Percentiles rank a stretch among this genome's conserved stretches.
Conservation (phyloP, 805 yeast species). For the Clavispora vitiphila region DNA sequence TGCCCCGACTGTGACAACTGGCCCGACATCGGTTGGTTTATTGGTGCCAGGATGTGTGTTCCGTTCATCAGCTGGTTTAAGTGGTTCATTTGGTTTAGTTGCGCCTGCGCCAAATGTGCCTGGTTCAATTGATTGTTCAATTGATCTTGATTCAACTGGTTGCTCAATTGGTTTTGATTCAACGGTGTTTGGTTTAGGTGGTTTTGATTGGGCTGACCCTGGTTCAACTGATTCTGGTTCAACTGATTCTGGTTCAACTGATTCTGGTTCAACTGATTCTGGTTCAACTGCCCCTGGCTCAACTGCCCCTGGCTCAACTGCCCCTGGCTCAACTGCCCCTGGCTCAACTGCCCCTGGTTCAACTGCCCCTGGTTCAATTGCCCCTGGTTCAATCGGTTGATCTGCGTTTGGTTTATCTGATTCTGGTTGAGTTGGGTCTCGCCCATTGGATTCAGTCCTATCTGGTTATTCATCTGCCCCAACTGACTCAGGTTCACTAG, state of each 20-base stretch:
- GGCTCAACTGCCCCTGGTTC: neutral
- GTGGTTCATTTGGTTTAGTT: neutral
- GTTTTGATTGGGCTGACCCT: neutral
- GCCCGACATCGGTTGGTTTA: neutral
- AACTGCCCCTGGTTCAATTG: neutral
- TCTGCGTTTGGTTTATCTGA: neutral
- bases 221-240: neutral
- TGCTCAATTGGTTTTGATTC: neutral
- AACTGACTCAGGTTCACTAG: neutral
- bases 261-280: neutral
- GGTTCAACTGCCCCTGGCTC: neutral
- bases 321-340: neutral
- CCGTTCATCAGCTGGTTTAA: neutral
- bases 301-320: neutral
- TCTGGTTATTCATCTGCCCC: conserved; percentile 4
- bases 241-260: neutral
- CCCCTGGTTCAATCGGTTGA: neutral
- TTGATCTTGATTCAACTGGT: neutral
- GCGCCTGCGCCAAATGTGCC: neutral
- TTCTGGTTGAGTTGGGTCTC: neutral
- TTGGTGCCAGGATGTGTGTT: neutral
- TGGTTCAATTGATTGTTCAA: neutral
- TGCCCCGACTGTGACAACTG: neutral
- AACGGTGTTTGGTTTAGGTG: neutral
- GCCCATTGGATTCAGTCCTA: conserved; percentile 4